Evolutionary conservation across 495 filamentous ascomycete species (phyloP).

Genomic region (Staphylotrichum tortipilum): DNA sequence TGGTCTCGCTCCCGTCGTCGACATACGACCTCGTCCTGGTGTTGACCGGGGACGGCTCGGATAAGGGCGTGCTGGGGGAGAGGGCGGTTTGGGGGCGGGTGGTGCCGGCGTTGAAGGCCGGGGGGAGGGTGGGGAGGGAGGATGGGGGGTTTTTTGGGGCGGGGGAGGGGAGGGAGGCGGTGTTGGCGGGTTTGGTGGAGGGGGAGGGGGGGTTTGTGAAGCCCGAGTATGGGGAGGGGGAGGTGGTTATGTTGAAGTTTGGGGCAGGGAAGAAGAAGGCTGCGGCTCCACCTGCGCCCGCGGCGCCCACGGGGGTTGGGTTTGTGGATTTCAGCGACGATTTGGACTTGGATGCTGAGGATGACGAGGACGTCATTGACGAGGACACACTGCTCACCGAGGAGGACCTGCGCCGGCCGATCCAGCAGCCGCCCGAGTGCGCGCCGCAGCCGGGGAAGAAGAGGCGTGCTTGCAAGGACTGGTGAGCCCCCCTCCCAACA

Average conservation of each 20-base stretch:
- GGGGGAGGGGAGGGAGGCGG: conserved; percentile 55
- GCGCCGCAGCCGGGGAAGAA: conserved; percentile 74
- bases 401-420: conserved; percentile 64
- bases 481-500: conserved; percentile 21
- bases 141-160: conserved; percentile 46
- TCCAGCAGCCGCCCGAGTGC: conserved; percentile 74
- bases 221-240: conserved; percentile 55
- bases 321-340: conserved; percentile 67
- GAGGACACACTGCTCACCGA: conserved; percentile 79
- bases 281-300: conserved; percentile 12
- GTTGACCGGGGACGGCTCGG: conserved; percentile 66
- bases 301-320: conserved; percentile 49
- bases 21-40: conserved; percentile 82
- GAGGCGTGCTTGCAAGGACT: conserved; percentile 93
- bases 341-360: conserved; percentile 46
- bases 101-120: conserved; percentile 58
- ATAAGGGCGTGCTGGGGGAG: conserved; percentile 52
- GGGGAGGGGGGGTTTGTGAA: conserved; percentile 55
- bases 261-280: conserved; percentile 55
- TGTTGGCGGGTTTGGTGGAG: conserved; percentile 69
- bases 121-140: conserved; percentile 61
- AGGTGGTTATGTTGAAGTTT: conserved; percentile 62
- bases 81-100: conserved; percentile 61
- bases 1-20: conserved; percentile 64
- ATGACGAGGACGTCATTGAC: conserved; percentile 74